Conservation (phyloP, 2,329 filamentous ascomycete species). For the Coniochaeta prunicola region DNA sequence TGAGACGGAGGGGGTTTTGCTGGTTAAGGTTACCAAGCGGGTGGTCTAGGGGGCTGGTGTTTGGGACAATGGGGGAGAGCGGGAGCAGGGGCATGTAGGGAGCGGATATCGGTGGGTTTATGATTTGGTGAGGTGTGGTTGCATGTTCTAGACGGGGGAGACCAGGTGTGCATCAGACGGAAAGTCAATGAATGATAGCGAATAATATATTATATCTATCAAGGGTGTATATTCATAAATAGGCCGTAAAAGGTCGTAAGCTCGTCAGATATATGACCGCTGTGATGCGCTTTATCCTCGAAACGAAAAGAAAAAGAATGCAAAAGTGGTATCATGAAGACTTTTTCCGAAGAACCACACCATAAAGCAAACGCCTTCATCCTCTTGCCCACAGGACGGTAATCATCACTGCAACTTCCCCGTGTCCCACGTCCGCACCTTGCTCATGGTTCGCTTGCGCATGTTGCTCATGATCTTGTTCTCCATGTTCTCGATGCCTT, state of each 20-base stretch:
- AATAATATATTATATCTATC: background rate
- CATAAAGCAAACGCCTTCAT: background rate
- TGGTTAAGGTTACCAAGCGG: constrained; percentile 67
- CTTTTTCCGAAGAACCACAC: background rate
- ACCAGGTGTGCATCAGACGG: background rate
- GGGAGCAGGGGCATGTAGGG: background rate
- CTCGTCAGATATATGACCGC: background rate
- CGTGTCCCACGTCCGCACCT: constrained; percentile 44
- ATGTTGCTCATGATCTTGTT: constrained; percentile 48
- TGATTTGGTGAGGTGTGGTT: background rate
- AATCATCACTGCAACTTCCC: constrained; percentile 2
- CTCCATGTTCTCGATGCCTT: constrained; percentile 49
- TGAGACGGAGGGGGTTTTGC: constrained; percentile 58
- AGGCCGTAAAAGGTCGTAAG: background rate
- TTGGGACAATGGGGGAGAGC: background rate
- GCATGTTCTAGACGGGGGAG: no score
- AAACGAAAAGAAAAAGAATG: background rate
- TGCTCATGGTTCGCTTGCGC: constrained; percentile 49
- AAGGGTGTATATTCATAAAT: background rate
- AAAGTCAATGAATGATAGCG: background rate
- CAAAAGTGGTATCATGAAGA: background rate
- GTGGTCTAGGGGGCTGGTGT: constrained; percentile 6
- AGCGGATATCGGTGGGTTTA: background rate
- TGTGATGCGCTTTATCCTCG: background rate
- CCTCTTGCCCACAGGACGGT: background rate